Evolutionary conservation across 2,329 filamentous ascomycete species (phyloP), one percentile per base, ranked within the genome.

Genomic region (Stachybotrys elegans): DNA sequence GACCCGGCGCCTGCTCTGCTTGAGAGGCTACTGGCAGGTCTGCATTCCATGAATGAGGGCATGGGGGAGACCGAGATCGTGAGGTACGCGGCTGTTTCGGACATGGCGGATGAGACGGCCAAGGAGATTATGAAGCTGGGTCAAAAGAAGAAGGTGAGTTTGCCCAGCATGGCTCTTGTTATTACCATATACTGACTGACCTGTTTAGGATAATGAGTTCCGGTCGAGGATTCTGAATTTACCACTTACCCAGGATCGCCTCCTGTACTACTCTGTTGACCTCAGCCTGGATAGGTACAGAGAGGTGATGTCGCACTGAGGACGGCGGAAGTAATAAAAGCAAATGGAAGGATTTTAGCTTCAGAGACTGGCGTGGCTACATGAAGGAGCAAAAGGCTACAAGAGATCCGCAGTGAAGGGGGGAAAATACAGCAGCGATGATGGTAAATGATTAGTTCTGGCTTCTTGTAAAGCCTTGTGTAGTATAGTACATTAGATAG

Each of bases 61-160:
- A 59, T 63, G 9, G 55, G 62, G 3, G 67, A 72, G 29, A 57
- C 62, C 6, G 62, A 81, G 49, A 77, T 86, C 58, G 71, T 80
- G 43, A 52, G 63, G 32, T 68, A 63, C 43, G 88, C 91, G 34
- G 88, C 89, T 0, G 75, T 92, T 43, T 83, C 84, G 51, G 89
- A 94, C 58, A 95, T 95, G 77, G 85, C 84, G 38, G 80, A 81
- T 43, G 75, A 83, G 37, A 80, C 92, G 47, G 86, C 86, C 9
- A 76, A 78, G 49, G 77, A 82, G 59, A 78, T 86, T 47, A 69
- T 82, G 43, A 73, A 73, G 45, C 53, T 69, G 49, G 66, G 68
- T 40, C 76, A 77, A 57, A 72, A 75, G 56, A 78, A 77, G 52
- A 72, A 78, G 62, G 81, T 83, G 63, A 61, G 75, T 66, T 42